Evolutionary conservation across 2,329 filamentous ascomycete genomes (phyloP).

Genomic region (Fusarium torulosum): DNA sequence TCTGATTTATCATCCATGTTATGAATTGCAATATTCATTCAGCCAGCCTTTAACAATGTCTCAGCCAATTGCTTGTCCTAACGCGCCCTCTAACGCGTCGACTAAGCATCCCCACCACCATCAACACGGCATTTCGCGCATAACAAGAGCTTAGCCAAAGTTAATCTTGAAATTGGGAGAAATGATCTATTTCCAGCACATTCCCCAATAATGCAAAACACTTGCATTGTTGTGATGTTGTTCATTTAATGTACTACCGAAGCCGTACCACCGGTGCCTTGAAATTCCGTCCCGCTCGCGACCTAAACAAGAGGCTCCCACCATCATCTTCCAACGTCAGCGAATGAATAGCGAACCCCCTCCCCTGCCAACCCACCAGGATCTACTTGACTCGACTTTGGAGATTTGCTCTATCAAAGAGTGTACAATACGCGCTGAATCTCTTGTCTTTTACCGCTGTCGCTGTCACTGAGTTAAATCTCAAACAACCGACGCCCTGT

Average conservation of each 20-base stretch:
- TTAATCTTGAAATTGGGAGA: conserved; percentile 16
- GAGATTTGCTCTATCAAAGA: neutral
- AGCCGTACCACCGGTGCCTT: conserved; percentile 43
- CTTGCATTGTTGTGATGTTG: conserved; percentile 17
- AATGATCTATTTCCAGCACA: neutral
- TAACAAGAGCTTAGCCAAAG: conserved; percentile 22
- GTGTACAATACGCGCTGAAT: conserved; percentile 1
- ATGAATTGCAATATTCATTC: conserved; percentile 20
- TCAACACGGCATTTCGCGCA: conserved; percentile 33
- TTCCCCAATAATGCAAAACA: neutral
- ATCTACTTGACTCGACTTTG: conserved; percentile 13
- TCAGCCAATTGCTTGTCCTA: conserved; percentile 25
- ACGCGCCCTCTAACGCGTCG: conserved; percentile 39
- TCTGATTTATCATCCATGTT: neutral
- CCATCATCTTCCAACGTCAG: conserved; percentile 40
- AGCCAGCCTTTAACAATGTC: conserved; percentile 24
- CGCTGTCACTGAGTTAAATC: neutral
- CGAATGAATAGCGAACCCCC: conserved; percentile 32
- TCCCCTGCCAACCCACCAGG: conserved; percentile 24
- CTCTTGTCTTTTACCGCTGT: neutral
- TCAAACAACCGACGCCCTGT: conserved; percentile 19
- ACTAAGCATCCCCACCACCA: conserved; percentile 35
- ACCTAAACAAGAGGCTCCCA: conserved; percentile 27
- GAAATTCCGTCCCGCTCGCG: conserved; percentile 49
- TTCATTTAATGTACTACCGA: neutral